Base-by-base conservation (phyloP, 768 basidiomycete genomes). In the Podaxis sp. region DNA sequence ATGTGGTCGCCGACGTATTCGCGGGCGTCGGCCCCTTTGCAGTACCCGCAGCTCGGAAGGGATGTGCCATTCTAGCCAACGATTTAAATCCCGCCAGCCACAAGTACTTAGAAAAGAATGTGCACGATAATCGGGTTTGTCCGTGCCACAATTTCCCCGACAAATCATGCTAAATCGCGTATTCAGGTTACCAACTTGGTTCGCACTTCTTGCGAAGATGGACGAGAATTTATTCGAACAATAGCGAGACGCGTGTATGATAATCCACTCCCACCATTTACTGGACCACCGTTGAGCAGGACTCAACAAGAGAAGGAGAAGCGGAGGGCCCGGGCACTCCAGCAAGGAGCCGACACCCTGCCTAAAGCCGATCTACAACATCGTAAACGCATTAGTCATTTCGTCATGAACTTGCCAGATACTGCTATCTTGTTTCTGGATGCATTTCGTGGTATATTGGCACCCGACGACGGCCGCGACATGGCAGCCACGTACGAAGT, bases 21-120 rank as follows among this genome's bases (percentile, higher is more conserved):
- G 97, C 97, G 0, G 97, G 97, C 13, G 96, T 99, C 2, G 97
- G 97, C 1, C 97, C 97, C 0, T 99, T 99, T 72, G 91, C 93
- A 7, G 75, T 99, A 6, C 97, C 97, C 2, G 92, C 96, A 2
- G 96, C 90, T 1, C 95, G 87, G 77, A 95, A 92, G 68, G 93
- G 95, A 1, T 93, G 92, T 70, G 87, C 86, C 3, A 92, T 99
- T 0, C 77, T 96, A 40, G 96, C 92, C 12, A 99, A 98, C 67
- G 97, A 99, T 73, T 76, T 99, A 63, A 99, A 99, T 75, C 96
- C 96, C 2, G 84, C 87, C 56, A 93, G 94, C 68, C 84, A 85
- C 15, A 87, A 88, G 68, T 96, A 90, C 75, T 78, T 98, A 65
- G 59, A 75, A 19, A 78, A 81, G 68, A 99, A 99, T 70, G 85